phyloP scores from a whole-genome alignment of 2,329 filamentous ascomycete genomes.

The Paramyrothecium roridum region DNA sequence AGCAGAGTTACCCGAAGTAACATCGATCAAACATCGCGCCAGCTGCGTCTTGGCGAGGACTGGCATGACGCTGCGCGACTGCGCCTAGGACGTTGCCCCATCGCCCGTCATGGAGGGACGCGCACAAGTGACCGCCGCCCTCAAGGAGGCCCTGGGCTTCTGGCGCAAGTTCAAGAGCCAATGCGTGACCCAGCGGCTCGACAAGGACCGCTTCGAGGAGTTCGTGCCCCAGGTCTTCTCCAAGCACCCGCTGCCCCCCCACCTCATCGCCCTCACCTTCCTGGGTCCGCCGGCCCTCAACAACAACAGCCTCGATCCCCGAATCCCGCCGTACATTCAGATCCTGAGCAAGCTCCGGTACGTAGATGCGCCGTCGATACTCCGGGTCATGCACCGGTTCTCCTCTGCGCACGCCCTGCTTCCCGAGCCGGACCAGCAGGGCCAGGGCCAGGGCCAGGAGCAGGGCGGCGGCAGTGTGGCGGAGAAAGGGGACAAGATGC shows the following conservation, averaged over 20 bases:
- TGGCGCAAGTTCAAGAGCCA: slow-evolving; percentile 50
- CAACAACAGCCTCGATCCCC: slow-evolving; percentile 52
- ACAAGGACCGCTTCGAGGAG: slow-evolving; percentile 48
- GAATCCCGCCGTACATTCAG: slow-evolving; percentile 58
- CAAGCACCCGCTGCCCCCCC: slow-evolving; percentile 49
- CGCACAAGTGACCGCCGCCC: slow-evolving; percentile 10
- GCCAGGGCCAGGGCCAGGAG: neutral
- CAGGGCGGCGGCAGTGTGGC: slow-evolving; percentile 3
- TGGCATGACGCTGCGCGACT: too few relatives aligned
- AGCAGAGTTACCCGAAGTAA: neutral
- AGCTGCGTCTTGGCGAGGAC: neutral
- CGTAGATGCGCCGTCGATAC: slow-evolving; percentile 52
- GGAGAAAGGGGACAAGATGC: slow-evolving; percentile 16
- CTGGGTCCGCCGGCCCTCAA: slow-evolving; percentile 50
- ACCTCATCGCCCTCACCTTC: slow-evolving; percentile 54
- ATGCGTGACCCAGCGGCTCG: slow-evolving; percentile 50
- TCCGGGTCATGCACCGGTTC: slow-evolving; percentile 54
- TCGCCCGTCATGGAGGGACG: slow-evolving; percentile 26
- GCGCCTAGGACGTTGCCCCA: neutral
- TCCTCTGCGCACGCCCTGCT: slow-evolving; percentile 44
- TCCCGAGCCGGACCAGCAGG: slow-evolving; percentile 11
- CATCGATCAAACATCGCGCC: too few relatives aligned
- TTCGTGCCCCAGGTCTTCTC: slow-evolving; percentile 47
- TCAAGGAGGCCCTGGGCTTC: slow-evolving; percentile 29
- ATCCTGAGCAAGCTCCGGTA: slow-evolving; percentile 47